Conservation (phyloP, 306 rosid species). For the Vigna angularis region DNA sequence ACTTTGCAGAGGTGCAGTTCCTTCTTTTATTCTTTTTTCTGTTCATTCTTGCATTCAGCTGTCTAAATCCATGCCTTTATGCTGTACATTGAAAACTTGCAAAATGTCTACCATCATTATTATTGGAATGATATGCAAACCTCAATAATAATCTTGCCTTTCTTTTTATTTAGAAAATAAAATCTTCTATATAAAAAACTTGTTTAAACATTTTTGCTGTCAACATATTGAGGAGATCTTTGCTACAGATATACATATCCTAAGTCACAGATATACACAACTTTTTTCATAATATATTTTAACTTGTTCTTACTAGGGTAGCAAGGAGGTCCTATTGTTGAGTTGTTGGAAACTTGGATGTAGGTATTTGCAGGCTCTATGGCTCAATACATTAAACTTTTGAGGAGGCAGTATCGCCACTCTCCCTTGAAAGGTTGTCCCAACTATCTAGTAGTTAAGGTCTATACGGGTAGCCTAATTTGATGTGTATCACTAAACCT, state of each 20-base stretch:
- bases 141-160: slow-evolving; percentile 4
- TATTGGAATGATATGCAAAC: slow-evolving; percentile 20
- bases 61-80: slow-evolving; percentile 34
- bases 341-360: slow-evolving; percentile 41
- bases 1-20: slow-evolving; percentile 80
- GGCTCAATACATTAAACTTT: slow-evolving; percentile 35
- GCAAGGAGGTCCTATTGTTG: slow-evolving; percentile 38
- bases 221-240: slow-evolving; percentile 16
- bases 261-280: slow-evolving; percentile 21
- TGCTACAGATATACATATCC: slow-evolving; percentile 35
- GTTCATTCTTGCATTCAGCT: slow-evolving; percentile 20
- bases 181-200: slow-evolving; percentile 15
- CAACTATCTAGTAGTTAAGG: slow-evolving; percentile 26
- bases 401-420: slow-evolving; percentile 39
- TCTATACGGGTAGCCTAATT: slow-evolving; percentile 25
- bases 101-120: slow-evolving; percentile 12
- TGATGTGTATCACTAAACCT: slow-evolving; percentile 32
- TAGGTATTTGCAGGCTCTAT: slow-evolving; percentile 41
- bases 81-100: slow-evolving; percentile 27
- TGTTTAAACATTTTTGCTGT: slow-evolving; percentile 26
- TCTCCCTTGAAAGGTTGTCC: slow-evolving; percentile 37
- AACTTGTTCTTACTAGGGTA: slow-evolving; percentile 41
- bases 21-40: slow-evolving; percentile 15
- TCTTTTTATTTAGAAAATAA: neutral
- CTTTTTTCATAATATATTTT: slow-evolving; percentile 11